Conservation (phyloP, 2,329 filamentous ascomycete species). For the Pseudocercospora ulei region DNA sequence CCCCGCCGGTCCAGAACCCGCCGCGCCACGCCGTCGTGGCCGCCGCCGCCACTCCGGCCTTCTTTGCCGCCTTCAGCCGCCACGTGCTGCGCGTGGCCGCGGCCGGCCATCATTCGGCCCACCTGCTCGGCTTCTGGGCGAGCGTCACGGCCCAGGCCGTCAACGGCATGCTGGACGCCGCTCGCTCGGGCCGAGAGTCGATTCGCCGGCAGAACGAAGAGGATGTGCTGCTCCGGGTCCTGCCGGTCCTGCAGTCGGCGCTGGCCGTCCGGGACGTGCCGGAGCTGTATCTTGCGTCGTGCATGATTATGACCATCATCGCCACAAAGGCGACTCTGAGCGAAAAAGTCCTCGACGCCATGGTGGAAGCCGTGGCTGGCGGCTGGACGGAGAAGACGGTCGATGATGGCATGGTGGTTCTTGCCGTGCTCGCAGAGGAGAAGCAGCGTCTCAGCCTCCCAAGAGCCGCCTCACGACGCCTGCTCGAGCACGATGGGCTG, state of each 20-base stretch:
- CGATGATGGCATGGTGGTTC: constrained; percentile 63
- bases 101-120: constrained; percentile 62
- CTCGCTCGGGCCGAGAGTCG: constrained; percentile 63
- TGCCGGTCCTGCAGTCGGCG: constrained; percentile 64
- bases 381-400: constrained; percentile 68
- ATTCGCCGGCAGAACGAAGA: constrained; percentile 75
- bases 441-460: constrained; percentile 61
- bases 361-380: constrained; percentile 79
- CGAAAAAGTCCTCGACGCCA: constrained; percentile 67
- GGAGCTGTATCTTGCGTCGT: constrained; percentile 74
- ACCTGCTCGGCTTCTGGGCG: constrained; percentile 81
- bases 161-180: constrained; percentile 67
- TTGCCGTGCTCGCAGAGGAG: constrained; percentile 73
- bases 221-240: constrained; percentile 58
- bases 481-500: constrained; percentile 56
- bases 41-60: constrained; percentile 63
- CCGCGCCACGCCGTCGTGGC: constrained; percentile 75
- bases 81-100: constrained; percentile 68
- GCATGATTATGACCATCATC: constrained; percentile 81
- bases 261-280: constrained; percentile 65
- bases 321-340: constrained; percentile 71
- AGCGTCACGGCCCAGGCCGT: constrained; percentile 77
- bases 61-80: constrained; percentile 66
- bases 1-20: constrained; percentile 57
- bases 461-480: constrained; percentile 56